Evolutionary conservation across 2,329 filamentous ascomycete genomes (phyloP).

Genomic region (Clonostachys rhizophaga): DNA sequence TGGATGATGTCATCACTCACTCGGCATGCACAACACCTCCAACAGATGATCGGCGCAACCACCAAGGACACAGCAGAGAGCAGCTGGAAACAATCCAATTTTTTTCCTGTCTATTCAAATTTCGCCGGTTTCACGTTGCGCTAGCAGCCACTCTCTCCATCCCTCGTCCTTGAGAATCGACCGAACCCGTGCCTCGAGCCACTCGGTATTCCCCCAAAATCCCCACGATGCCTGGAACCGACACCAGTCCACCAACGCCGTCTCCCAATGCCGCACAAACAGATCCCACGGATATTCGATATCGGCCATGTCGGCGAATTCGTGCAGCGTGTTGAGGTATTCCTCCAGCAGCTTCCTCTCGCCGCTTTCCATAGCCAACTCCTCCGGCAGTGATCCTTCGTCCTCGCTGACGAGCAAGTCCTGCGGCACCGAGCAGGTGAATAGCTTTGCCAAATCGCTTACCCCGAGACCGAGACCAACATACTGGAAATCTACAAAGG

Average conservation of each 20-base stretch:
- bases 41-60: no score
- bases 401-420: neutral
- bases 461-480: conserved; percentile 59
- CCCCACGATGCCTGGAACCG: conserved; percentile 57
- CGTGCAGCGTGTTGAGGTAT: conserved; percentile 35
- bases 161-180: conserved; percentile 36
- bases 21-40: no score
- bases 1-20: no score
- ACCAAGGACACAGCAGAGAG: no score
- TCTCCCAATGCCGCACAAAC: conserved; percentile 60
- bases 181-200: conserved; percentile 50
- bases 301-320: neutral
- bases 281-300: conserved; percentile 45
- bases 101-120: no score
- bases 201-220: conserved; percentile 55
- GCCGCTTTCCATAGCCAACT: conserved; percentile 41
- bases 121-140: neutral
- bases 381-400: conserved; percentile 17
- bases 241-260: conserved; percentile 64
- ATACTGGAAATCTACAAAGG: conserved; percentile 69
- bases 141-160: conserved; percentile 39
- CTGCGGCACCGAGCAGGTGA: conserved; percentile 55
- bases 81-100: no score
- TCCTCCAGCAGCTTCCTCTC: conserved; percentile 44
- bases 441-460: conserved; percentile 62